Base-by-base conservation (phyloP, 2,329 filamentous ascomycete genomes). In the Neofusicoccum ribis region DNA sequence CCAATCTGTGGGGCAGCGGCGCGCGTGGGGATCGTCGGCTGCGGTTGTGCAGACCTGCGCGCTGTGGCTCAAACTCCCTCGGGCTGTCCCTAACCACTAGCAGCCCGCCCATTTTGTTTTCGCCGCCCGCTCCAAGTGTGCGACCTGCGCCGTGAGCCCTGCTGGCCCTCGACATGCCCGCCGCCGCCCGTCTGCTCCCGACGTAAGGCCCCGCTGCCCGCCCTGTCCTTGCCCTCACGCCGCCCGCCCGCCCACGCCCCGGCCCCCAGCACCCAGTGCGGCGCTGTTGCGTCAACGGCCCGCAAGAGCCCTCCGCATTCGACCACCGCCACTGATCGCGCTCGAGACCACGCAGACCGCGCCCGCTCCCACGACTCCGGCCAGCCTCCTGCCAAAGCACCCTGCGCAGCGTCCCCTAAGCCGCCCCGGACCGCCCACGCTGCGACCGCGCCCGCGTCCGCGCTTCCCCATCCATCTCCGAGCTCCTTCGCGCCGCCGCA, bases 281-380 rank as follows among this genome's bases (percentile, higher is more conserved):
- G 60, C 60, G 47, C 47, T 54, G 47, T 63, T 63, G 61, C 61
- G 61, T 63, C 61, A 63, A 63, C 61, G 37, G 49, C 61, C 61
- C 61, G 49, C 50, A 5, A 37, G 39, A 17, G 54, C 39, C 56
- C 56, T 60, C 56, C 56, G 56, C 56, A 60, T 60, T 37, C 56
- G 31, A 47, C 17, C 56, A 23, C 61, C 39, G 39, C 46, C 61
- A 63, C 49, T 47, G 49, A 2, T 23, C 43, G 51, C 51, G 34
- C 51, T 36, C 36, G 27, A 31, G 27, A 31, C 27, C 5, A 7
- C 27, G 6, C 23, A 23, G 23, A 23, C 23, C 23, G 23, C 23
- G 23, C 23, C 23, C 23, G 23, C 23, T 23, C 23, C 27, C 27
- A 31, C 27, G 27, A 31, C 27, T 31, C 27, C 27, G 27, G 5